Evolutionary conservation across 768 basidiomycete species (phyloP), one percentile per base, ranked within the genome.

Genomic region (Dentipellis sp.): DNA sequence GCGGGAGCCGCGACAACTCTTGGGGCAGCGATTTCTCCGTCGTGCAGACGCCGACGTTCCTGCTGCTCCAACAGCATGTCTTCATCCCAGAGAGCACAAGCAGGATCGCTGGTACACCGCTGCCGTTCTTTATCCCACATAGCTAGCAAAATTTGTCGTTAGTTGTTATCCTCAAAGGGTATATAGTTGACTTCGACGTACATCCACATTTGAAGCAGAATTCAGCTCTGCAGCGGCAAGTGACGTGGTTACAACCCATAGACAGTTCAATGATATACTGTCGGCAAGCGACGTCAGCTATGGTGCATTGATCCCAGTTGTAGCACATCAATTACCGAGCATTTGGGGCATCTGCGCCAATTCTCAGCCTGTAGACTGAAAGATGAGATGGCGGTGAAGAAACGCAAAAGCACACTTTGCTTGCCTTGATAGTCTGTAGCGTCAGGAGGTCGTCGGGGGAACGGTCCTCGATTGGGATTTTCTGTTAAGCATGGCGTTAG

Each of bases 201-300:
- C 73, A 66, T n/a, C 70, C 72, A 53, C 72, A 73, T 59, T 68
- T 69, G 63, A 71, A 74, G 59, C 75, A 75, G 58, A 76, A 76
- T 56, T 75, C 66, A 22, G 69, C 68, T 14, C 69, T 67, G 63
- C 73, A 74, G 40, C 68, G 59, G 61, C 73, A 75, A 2, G 69
- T 72, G 63, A 74, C 73, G 58, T 75, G 73, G 62, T 72, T 72
- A 58, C 73, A 74, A 0, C 73, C 74, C 39, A 59, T 29, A 1
- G 60, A 42, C 17, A 71, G 62, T 56, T 71, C 69, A 53, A 71
- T 67, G 38, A 71, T 62, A 36, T 61, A 59, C 62, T 65, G 35
- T 56, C 50, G n/a, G 51, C 12, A 42, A n/a, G 19, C 19, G n/a
- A 50, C 4, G 50, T 37, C 36, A 14, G 39, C 21, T 11, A 29